Evolutionary conservation across 2,329 filamentous ascomycete species (phyloP).

Genomic region (Tolypocladium paradoxum): DNA sequence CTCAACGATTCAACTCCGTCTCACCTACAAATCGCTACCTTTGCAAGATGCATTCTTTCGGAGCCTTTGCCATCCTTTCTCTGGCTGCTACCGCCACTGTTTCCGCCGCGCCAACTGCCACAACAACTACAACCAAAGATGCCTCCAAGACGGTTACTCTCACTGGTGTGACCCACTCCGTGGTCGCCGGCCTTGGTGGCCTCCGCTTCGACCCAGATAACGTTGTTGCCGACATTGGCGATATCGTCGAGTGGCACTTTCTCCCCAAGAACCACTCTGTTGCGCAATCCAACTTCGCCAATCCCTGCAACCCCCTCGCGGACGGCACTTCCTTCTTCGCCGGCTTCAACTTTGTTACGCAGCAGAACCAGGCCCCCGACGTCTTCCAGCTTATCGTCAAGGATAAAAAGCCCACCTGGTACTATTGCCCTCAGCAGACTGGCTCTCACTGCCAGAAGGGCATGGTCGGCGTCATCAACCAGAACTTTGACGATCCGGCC

Average conservation of each 20-base stretch:
- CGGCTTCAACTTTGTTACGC: conserved; percentile 30
- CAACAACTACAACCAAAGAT: conserved; percentile 9
- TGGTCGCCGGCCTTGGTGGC: conserved; percentile 32
- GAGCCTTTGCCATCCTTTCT: neutral
- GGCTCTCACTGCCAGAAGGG: conserved; percentile 35
- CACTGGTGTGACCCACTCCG: conserved; percentile 32
- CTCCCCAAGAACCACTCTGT: conserved; percentile 40
- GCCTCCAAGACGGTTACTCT: conserved; percentile 22
- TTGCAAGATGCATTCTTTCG: neutral
- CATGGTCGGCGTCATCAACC: conserved; percentile 37
- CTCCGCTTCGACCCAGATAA: conserved; percentile 40
- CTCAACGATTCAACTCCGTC: neutral
- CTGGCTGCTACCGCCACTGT: conserved; percentile 13
- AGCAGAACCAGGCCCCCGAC: conserved; percentile 22
- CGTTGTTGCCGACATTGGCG: conserved; percentile 35
- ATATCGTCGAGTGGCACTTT: conserved; percentile 45
- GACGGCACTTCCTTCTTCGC: conserved; percentile 31
- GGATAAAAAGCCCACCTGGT: conserved; percentile 30
- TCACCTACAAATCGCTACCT: neutral
- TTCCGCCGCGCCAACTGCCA: conserved; percentile 21
- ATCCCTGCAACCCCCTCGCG: conserved; percentile 29
- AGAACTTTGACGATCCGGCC: conserved; percentile 20
- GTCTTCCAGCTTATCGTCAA: conserved; percentile 35
- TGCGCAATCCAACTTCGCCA: conserved; percentile 28
- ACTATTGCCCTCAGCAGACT: conserved; percentile 31